A percentile compares a stretch with the other conserved stretches of the same genome.
Conservation (phyloP, 306 rosid species). For the Pyrus communis region DNA sequence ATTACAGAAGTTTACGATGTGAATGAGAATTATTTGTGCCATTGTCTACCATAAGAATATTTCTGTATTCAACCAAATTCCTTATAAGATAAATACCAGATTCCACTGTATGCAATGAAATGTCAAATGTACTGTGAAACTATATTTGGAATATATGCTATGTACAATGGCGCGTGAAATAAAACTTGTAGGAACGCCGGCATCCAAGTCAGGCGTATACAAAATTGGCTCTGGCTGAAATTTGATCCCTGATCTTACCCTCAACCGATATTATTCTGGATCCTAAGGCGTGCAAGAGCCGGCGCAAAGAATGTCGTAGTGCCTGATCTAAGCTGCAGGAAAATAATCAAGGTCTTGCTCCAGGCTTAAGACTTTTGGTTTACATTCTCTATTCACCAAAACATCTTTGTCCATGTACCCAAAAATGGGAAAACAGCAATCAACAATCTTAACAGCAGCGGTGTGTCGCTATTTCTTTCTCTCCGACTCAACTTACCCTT, state of each 20-base stretch:
- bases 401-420: constrained; percentile 84
- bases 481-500: constrained; percentile 63
- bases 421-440: constrained; percentile 86
- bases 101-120: not conserved
- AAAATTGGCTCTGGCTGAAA: not conserved
- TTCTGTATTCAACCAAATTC: not conserved
- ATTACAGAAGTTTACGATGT: not conserved
- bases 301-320: not conserved
- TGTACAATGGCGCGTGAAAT: not conserved
- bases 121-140: not conserved
- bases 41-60: not conserved
- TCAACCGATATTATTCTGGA: not conserved
- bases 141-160: not conserved
- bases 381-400: constrained; percentile 24
- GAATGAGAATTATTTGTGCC: not conserved
- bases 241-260: too few relatives aligned
- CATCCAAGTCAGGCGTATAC: not conserved
- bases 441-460: constrained; percentile 71
- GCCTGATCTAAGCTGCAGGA: constrained; percentile 10
- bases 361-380: not conserved
- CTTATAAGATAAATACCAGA: not conserved
- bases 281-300: not conserved
- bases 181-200: not conserved
- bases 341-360: constrained; percentile 4
- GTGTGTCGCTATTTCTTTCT: constrained; percentile 57